Evolutionary conservation across 2,329 filamentous ascomycete genomes (phyloP).

Genomic region (Botrytis deweyae): DNA sequence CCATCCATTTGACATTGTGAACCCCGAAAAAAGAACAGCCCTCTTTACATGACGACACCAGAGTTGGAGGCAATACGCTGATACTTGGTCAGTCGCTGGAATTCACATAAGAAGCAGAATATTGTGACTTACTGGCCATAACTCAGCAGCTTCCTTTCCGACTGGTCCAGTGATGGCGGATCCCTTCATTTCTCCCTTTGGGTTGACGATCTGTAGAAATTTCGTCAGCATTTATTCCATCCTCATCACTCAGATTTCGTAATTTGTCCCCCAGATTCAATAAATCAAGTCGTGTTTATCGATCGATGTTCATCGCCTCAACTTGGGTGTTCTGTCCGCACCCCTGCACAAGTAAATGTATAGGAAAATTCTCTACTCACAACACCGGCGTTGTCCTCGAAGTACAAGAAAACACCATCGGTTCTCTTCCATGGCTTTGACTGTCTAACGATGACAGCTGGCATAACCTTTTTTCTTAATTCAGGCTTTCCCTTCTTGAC

Average conservation of each 20-base stretch:
- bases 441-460: conserved; percentile 97
- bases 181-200: conserved; percentile 99
- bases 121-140: conserved; percentile 81
- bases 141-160: conserved; percentile 98
- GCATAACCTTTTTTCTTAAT: conserved; percentile 99
- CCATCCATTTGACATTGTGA: conserved; percentile 24
- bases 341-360: conserved; percentile 2
- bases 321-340: not conserved
- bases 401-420: conserved; percentile 99
- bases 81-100: conserved; percentile 35
- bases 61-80: conserved; percentile 99
- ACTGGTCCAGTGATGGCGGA: conserved; percentile 98
- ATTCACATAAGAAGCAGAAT: conserved; percentile 29
- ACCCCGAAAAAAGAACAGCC: conserved; percentile 35
- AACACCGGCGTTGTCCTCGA: conserved; percentile 99
- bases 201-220: conserved; percentile 84
- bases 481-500: conserved; percentile 99
- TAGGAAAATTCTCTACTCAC: conserved; percentile 55
- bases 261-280: not conserved
- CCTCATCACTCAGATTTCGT: not conserved
- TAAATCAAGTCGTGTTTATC: not conserved
- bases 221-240: conserved; percentile 42
- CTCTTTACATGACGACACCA: conserved; percentile 97
- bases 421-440: conserved; percentile 99
- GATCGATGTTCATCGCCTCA: not conserved